These are phyloP conservation scores for Globisporangium solare DNA, from an alignment of 352 stramenopile species.

Conservation along the genomic window DNA sequence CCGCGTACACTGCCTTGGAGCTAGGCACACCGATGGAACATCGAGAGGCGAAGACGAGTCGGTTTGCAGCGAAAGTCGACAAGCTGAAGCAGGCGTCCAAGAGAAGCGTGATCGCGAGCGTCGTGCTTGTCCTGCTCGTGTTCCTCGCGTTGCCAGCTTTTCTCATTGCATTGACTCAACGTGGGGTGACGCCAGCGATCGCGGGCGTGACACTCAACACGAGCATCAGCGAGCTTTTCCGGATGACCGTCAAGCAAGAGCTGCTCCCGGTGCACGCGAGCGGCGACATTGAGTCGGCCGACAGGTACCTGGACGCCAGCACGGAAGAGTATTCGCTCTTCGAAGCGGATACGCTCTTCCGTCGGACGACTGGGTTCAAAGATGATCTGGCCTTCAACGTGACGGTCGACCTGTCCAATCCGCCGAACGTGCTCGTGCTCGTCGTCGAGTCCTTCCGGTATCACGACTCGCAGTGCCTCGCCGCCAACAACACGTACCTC, in stretches of 20 bases:
- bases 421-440: conserved; percentile 47
- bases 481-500: conserved; percentile 22
- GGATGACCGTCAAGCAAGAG: conserved; percentile 11
- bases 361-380: conserved; percentile 34
- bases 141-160: conserved; percentile 14
- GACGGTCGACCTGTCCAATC: conserved; percentile 20
- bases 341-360: conserved; percentile 29
- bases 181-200: conserved; percentile 16
- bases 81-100: too few species aligned
- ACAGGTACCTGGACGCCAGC: conserved; percentile 25
- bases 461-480: conserved; percentile 45
- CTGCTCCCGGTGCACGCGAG: conserved; percentile 17
- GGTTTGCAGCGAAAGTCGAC: too few species aligned
- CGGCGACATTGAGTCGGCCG: conserved; percentile 12
- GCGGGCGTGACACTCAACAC: conserved; percentile 32
- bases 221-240: conserved; percentile 34
- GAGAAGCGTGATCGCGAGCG: too few species aligned
- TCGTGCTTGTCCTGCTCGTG: conserved; percentile 14
- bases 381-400: conserved; percentile 40
- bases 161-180: too few species aligned
- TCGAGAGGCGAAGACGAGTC: too few species aligned
- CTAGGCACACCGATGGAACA: too few species aligned
- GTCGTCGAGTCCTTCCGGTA: conserved; percentile 52
- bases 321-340: conserved; percentile 45
- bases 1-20: too few species aligned